Conservation (phyloP, 768 basidiomycete genomes). For the Coprinopsis sp. region DNA sequence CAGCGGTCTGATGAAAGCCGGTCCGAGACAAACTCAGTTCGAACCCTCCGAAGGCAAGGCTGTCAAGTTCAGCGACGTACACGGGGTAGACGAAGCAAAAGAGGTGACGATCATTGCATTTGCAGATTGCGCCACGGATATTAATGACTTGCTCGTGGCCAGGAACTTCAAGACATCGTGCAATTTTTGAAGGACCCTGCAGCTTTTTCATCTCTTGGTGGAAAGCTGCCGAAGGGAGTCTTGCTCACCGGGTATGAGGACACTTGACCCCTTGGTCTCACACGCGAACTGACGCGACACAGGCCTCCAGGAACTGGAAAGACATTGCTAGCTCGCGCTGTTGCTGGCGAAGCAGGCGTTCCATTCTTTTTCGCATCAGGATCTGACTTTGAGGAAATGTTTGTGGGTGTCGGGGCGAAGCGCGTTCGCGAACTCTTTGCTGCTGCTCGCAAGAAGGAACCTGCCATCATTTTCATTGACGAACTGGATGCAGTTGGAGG, state of each 20-base stretch:
- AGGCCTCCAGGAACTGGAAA: constrained; percentile 93
- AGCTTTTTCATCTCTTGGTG: constrained; percentile 85
- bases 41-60: constrained; percentile 75
- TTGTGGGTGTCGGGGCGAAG: constrained; percentile 92
- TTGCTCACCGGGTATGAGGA: constrained; percentile 66
- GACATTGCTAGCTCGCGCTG: constrained; percentile 94
- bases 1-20: constrained; percentile 88
- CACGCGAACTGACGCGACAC: constrained; percentile 7
- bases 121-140: not conserved
- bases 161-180: constrained; percentile 94
- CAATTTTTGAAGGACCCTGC: constrained; percentile 93
- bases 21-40: constrained; percentile 75
- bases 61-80: constrained; percentile 92
- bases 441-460: constrained; percentile 89
- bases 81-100: constrained; percentile 97
- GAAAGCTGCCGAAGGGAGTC: constrained; percentile 91
- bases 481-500: constrained; percentile 93
- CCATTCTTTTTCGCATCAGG: constrained; percentile 97
- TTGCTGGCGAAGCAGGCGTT: constrained; percentile 97
- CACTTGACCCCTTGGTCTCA: constrained; percentile 1
- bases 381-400: constrained; percentile 98
- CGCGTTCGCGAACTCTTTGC: constrained; percentile 94
- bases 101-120: constrained; percentile 44
- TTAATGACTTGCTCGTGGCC: constrained; percentile 5
- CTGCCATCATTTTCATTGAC: constrained; percentile 98